Conservation (phyloP, 179 eudicot species). For the Silene noctiflora region DNA sequence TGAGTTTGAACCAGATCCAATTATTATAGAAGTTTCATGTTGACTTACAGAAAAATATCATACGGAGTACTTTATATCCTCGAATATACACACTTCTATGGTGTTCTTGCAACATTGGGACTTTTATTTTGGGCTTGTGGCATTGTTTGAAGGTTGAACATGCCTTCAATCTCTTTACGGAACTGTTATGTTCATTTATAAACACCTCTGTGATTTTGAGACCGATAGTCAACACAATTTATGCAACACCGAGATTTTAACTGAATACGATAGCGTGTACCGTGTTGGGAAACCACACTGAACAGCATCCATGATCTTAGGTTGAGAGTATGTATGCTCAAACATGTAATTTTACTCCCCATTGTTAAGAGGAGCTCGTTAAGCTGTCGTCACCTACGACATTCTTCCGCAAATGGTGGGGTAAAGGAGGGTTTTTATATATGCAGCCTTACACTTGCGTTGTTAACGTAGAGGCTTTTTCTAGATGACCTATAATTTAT, state of each 20-base stretch:
- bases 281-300: background rate
- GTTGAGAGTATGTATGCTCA: background rate
- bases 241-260: background rate
- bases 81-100: background rate
- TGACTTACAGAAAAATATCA: too few relatives aligned
- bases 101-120: background rate
- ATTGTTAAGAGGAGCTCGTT: background rate
- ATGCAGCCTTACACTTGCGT: too few relatives aligned
- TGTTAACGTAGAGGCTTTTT: too few relatives aligned
- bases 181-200: background rate
- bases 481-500: too few relatives aligned
- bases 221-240: background rate
- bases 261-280: background rate
- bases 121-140: background rate
- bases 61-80: too few relatives aligned
- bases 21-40: too few relatives aligned
- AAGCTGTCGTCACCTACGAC: background rate
- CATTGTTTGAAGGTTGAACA: slow-evolving; percentile 5
- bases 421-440: too few relatives aligned
- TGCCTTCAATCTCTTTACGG: background rate
- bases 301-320: background rate
- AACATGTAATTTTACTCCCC: too few relatives aligned
- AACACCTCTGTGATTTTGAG: background rate
- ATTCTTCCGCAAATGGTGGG: too few relatives aligned
- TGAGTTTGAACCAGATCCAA: too few relatives aligned